Base-by-base conservation (phyloP, 73 alveolate genomes). In the Stentor coeruleus region DNA sequence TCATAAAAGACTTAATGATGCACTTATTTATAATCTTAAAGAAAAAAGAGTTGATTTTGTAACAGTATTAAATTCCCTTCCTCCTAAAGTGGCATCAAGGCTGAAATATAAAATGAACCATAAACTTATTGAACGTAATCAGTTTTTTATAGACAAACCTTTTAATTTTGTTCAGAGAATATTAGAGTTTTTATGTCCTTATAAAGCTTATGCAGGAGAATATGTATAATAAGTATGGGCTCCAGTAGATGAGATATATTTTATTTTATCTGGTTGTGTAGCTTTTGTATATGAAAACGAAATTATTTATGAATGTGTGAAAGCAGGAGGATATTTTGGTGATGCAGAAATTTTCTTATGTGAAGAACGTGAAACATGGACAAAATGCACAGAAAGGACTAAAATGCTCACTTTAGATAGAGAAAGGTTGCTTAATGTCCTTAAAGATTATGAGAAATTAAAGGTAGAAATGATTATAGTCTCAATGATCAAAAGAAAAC, bases 111-210 rank as follows among this genome's bases (percentile, higher is more conserved):
- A 58, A 31, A 82, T 87, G 35, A 87, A 87, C 76, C 59, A 58
- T 15, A 85, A 87, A 3, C 77, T 79, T 30, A 74, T 74, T 2
- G 82, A 84, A 15, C 76, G 38, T 40, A 74, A 82, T 40, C 85
- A 85, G 3, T 88, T 88, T 81, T 88, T 88, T 35, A 37, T 59
- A 3, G 76, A 84, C 38, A 83, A 76, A 74, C 87, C 75, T 49
- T 15, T 26, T 36, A 30, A 85, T 31, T 88, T 88, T 77, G 75
- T 88, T 57, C 85, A 85, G 2, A 42, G 39, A n/a, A 81, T 88
- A n/a, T 85, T 79, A 35, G 87, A 86, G 3, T 80, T 84, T 14
- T 74, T 88, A 3, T 35, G 58, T 35, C 90, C 90, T 1, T 38
- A 60, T 4, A 76, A 74, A 59, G 76, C 84, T 3, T 75, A 38